These are phyloP conservation scores for Cadophora luteo-olivacea DNA, from an alignment of 2,329 filamentous ascomycete species.

Conservation along the genomic window DNA sequence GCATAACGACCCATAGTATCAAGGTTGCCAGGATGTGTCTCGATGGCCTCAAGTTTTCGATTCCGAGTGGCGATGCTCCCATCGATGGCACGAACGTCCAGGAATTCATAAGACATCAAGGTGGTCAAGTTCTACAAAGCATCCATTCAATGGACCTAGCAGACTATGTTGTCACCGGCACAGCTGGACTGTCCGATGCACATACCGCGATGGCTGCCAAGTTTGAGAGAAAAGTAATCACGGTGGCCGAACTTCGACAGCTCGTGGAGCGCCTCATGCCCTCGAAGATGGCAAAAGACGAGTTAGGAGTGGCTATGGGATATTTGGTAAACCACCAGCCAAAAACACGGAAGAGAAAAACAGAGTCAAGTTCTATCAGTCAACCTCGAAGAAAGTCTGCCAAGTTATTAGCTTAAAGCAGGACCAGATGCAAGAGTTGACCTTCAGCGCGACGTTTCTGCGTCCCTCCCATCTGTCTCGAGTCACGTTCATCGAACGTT, in stretches of 20 bases:
- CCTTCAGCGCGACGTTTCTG: background rate
- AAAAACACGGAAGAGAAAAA: background rate
- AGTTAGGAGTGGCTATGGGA: background rate
- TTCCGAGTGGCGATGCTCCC: background rate
- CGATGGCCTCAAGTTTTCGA: background rate
- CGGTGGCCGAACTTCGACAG: background rate
- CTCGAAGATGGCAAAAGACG: background rate
- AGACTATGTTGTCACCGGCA: background rate
- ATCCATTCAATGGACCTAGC: background rate
- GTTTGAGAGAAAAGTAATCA: background rate
- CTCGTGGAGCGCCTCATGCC: background rate
- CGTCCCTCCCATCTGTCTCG: no score
- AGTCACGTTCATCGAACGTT: no score
- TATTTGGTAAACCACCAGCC: background rate
- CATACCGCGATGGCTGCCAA: background rate
- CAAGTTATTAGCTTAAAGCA: background rate
- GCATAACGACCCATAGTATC: background rate
- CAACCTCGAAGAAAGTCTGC: background rate
- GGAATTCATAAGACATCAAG: background rate
- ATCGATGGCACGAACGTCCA: background rate
- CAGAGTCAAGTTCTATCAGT: background rate
- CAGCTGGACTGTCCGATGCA: background rate
- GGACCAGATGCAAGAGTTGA: background rate
- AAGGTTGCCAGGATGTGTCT: background rate
- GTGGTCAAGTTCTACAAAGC: background rate